Base-by-base conservation (phyloP, 2,329 filamentous ascomycete genomes). In the Ilyonectria mors-panacis region DNA sequence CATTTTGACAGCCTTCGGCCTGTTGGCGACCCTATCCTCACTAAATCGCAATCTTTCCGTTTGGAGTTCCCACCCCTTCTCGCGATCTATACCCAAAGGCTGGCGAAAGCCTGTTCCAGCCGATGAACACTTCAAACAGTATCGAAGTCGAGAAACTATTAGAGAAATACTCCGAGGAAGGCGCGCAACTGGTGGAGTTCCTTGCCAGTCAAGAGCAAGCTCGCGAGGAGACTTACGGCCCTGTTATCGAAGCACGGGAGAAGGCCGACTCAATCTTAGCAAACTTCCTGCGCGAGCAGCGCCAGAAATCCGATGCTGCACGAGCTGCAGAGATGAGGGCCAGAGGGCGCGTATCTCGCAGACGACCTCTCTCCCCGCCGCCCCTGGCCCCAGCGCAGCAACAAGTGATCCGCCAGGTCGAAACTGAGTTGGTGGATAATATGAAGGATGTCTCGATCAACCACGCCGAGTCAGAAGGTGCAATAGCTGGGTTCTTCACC, bases 401-500 rank as follows among this genome's bases (percentile, higher is more conserved):
- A 15, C 47, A 57, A 4, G 23, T 9, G 6, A 63, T 75, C 30
- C 64, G 58, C 30, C 23, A 60, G 0, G 47, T 66, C 7, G 72
- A 73, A 12, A 26, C 23, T 7, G 45, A 62, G 0, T 23, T 72
- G n/a, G 51, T 69, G 7, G 59, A 55, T 4, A 53, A 60, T 9
- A 59, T 68, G 45, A 50, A 63, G 37, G 67, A 70, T 37, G 57
- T 74, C 1, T 50, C 61, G 2, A 55, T 73, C 17, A 68, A 65
- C 28, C 66, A 75, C 30, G 71, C 64, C 9, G 48, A 42, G 17
- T 53, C 73, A 1, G 73, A 73, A 17, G 71, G 67, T 23, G 44
- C 37, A 2, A 68, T 75, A 50, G 73, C 73, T 3, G 71, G 71
- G 21, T 59, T 67, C 8, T 72, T 75, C 33, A 71, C 63, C 5